phyloP scores from a whole-genome alignment of 106 monocot genomes.

The Iris macrosiphon region DNA sequence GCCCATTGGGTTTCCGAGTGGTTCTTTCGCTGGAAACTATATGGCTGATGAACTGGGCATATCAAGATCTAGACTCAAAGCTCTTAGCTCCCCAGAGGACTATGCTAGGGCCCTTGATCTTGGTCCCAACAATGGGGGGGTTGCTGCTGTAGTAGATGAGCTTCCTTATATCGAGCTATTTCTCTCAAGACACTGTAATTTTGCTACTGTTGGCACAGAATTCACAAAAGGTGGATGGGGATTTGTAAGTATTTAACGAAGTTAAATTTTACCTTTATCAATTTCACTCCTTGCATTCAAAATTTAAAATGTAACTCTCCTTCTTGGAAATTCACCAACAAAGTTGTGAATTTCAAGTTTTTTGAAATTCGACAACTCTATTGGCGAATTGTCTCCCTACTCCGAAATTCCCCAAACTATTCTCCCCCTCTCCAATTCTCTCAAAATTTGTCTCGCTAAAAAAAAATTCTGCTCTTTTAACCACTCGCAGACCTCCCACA shows the following conservation, averaged over 20 bases:
- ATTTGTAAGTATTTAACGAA: conserved; percentile 52
- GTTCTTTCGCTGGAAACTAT: conserved; percentile 73
- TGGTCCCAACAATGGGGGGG: conserved; percentile 72
- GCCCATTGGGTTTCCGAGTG: conserved; percentile 76
- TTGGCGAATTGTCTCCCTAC: too few species aligned
- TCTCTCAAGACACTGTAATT: conserved; percentile 52
- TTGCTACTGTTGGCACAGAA: conserved; percentile 48
- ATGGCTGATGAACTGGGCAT: conserved; percentile 56
- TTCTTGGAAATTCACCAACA: too few species aligned
- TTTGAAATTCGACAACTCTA: too few species aligned
- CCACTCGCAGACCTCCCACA: too few species aligned
- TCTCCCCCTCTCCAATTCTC: too few species aligned
- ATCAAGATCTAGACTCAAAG: conserved; percentile 44
- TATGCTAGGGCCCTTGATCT: conserved; percentile 57
- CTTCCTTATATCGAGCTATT: conserved; percentile 62
- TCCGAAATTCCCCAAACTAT: too few species aligned
- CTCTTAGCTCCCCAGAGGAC: conserved; percentile 36
- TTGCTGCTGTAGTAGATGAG: conserved; percentile 76
- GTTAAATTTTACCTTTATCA: too few species aligned
- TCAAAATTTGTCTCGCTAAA: too few species aligned
- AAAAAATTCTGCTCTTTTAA: too few species aligned
- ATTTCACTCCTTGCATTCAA: too few species aligned
- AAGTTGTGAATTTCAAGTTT: too few species aligned
- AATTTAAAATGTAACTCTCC: too few species aligned
- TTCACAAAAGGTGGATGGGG: conserved; percentile 91